These are phyloP conservation scores for Fusarium duplospermum DNA, from an alignment of 2,329 filamentous ascomycete species.

Conservation along the genomic window DNA sequence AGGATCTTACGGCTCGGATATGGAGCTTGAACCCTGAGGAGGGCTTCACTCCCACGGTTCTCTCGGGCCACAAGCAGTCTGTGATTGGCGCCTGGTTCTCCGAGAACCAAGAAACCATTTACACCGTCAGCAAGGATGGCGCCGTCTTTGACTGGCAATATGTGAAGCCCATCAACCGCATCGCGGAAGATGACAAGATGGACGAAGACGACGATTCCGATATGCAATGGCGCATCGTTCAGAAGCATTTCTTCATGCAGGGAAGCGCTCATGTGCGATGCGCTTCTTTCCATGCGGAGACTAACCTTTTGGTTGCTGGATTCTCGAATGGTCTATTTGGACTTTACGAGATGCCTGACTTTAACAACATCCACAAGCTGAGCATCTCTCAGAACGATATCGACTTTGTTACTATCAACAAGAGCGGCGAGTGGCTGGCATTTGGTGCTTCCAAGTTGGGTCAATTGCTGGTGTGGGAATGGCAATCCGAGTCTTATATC, in stretches of 20 bases:
- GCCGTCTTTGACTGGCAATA: slow-evolving; percentile 96
- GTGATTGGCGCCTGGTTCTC: slow-evolving; percentile 98
- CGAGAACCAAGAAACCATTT: slow-evolving; percentile 92
- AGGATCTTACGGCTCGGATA: slow-evolving; percentile 91
- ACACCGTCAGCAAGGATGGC: slow-evolving; percentile 97
- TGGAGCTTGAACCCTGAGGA: slow-evolving; percentile 93
- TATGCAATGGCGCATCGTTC: slow-evolving; percentile 89
- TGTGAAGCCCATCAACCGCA: slow-evolving; percentile 67
- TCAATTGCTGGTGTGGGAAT: slow-evolving; percentile 98
- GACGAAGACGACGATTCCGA: slow-evolving; percentile 71
- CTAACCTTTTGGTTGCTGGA: slow-evolving; percentile 93
- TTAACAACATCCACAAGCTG: slow-evolving; percentile 90
- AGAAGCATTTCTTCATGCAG: slow-evolving; percentile 94
- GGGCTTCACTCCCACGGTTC: slow-evolving; percentile 87
- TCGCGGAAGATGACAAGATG: slow-evolving; percentile 70
- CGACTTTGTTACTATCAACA: slow-evolving; percentile 93
- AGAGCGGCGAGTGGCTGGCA: slow-evolving; percentile 94
- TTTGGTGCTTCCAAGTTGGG: slow-evolving; percentile 96
- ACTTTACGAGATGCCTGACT: slow-evolving; percentile 94
- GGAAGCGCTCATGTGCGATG: slow-evolving; percentile 88
- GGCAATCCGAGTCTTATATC: slow-evolving; percentile 99
- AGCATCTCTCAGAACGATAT: slow-evolving; percentile 98
- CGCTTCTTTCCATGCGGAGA: slow-evolving; percentile 86
- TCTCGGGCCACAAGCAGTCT: slow-evolving; percentile 90
- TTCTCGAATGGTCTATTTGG: slow-evolving; percentile 96